Evolutionary conservation across 176 grass and related monocot genomes (phyloP), one percentile per base, ranked within the genome.

Genomic region (Paspalum vaginatum): DNA sequence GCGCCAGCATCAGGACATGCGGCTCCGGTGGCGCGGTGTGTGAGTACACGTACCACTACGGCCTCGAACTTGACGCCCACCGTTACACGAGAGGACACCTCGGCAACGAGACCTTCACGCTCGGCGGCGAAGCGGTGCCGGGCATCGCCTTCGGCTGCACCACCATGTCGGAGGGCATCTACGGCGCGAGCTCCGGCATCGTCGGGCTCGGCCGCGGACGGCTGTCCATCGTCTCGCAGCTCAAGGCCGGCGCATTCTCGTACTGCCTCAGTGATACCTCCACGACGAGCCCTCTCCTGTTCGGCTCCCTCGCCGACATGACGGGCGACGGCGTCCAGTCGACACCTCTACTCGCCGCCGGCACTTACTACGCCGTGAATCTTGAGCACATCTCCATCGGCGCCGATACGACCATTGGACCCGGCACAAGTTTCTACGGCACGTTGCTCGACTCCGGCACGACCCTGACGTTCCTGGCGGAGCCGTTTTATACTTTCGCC

Each of bases 381-480:
- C 61, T 85, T 16, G 16, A n/a, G 17, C 21, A n/a, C 49, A 59
- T 85, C 72, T 21, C 71, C 7, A 46, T 85, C 1, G 82, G 73
- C 5, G 0, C 1, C 0, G 16, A 0, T 10, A 43, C 7, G 7
- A 13, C 50, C 38, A 8, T 20, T 2, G 26, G 60, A 0, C 32
- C 55, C 0, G 82, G 62, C 32, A 32, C 3, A 1, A 49, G 2
- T 32, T 32, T 32, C 5, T 0, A 3, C 9, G 47, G 58, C 17
- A 8, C 64, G 4, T 10, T 78, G 2, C 48, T 78, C 46, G 82
- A 85, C 61, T 85, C 82, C 11, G 82, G 72, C 37, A 77, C 72
- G 52, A 77, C 71, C 5, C 15, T 77, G 11, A 58, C 72, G 8
- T 77, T 9, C 72, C 38, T 85, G 5, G n/a, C 4, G 4, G 73